phyloP scores from a whole-genome alignment of 176 grass and related monocot genomes.

The Eremochloa ophiuroides region DNA sequence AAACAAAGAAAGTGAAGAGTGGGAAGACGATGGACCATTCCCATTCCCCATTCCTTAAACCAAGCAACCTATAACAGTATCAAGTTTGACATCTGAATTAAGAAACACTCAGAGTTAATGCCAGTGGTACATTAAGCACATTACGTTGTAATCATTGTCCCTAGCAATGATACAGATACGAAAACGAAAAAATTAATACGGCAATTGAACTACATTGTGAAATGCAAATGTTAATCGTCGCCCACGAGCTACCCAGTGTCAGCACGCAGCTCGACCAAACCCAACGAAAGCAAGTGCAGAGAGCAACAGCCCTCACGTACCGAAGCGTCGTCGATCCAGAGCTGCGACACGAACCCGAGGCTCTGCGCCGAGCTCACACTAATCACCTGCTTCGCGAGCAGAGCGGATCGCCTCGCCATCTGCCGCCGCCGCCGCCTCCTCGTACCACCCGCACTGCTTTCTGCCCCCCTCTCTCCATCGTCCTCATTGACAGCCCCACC shows the following conservation, averaged over 20 bases:
- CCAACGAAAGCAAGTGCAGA: conserved; percentile 3
- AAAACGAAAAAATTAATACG: background rate
- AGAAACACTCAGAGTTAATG: background rate
- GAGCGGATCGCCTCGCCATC: conserved; percentile 64
- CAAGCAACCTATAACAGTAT: no score
- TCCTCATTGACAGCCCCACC: conserved; percentile 6
- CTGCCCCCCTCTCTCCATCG: conserved; percentile 15
- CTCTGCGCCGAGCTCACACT: conserved; percentile 74
- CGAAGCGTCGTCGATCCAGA: conserved; percentile 71
- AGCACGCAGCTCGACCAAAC: background rate
- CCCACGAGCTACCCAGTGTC: background rate
- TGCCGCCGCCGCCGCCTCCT: conserved; percentile 31
- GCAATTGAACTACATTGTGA: background rate
- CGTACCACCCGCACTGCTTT: background rate
- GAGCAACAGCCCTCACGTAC: conserved; percentile 26
- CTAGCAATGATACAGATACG: background rate
- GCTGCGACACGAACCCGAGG: conserved; percentile 92
- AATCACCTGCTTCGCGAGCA: conserved; percentile 92
- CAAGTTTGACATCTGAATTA: background rate
- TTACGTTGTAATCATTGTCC: background rate
- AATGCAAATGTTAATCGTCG: background rate
- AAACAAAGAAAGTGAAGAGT: no score
- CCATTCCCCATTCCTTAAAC: no score
- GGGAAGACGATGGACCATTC: no score
- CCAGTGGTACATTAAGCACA: background rate